phyloP scores from a whole-genome alignment of 164 flowering plant genomes.

The Vitis vinifera region DNA sequence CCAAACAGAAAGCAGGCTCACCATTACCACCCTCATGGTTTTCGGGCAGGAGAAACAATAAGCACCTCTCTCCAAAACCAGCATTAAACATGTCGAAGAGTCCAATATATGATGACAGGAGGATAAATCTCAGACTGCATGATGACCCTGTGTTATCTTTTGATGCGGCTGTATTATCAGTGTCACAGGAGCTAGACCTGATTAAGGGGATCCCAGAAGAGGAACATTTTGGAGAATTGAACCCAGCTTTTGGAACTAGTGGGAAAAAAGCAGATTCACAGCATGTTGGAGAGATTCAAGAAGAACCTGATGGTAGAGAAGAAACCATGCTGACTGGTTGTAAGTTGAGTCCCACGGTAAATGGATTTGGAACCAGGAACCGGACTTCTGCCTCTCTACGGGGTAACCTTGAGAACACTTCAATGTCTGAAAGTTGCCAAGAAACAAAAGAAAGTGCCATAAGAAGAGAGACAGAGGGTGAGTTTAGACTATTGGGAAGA shows the following conservation, averaged over 20 bases:
- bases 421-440: slow-evolving; percentile 27
- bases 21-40: slow-evolving; percentile 63
- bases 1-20: slow-evolving; percentile 36
- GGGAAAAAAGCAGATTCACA: slow-evolving; percentile 18
- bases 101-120: slow-evolving; percentile 45
- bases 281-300: slow-evolving; percentile 37
- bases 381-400: slow-evolving; percentile 7
- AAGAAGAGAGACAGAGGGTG: slow-evolving; percentile 42
- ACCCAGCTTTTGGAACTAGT: slow-evolving; percentile 8
- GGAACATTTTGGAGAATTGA: slow-evolving; percentile 26
- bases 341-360: slow-evolving; percentile 4
- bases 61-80: slow-evolving; percentile 41
- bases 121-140: slow-evolving; percentile 18
- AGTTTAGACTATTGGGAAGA: slow-evolving; percentile 34
- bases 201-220: slow-evolving; percentile 53
- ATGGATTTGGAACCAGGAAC: slow-evolving; percentile 12
- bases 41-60: slow-evolving; percentile 37
- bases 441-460: slow-evolving; percentile 38
- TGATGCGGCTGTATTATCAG: slow-evolving; percentile 58
- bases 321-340: slow-evolving; percentile 1
- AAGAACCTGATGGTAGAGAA: slow-evolving; percentile 32
- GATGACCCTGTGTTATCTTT: slow-evolving; percentile 50
- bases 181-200: slow-evolving; percentile 51
- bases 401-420: slow-evolving; percentile 23
- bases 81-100: slow-evolving; percentile 28